phyloP scores from a whole-genome alignment of 495 filamentous ascomycete species.

The Hypoxylon crocopeplum region DNA sequence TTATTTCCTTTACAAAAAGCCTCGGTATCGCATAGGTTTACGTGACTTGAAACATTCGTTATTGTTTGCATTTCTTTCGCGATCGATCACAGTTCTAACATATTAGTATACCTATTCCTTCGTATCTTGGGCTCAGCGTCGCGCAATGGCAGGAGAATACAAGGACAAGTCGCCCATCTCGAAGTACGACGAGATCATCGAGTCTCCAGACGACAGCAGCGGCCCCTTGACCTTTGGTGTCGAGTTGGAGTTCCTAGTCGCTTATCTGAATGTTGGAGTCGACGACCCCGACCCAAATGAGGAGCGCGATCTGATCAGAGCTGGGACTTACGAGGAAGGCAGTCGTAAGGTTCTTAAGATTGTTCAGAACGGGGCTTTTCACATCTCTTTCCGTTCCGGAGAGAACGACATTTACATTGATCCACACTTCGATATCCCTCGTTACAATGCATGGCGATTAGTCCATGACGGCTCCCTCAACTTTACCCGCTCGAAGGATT shows the following conservation, averaged over 20 bases:
- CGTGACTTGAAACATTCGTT: too few relatives aligned
- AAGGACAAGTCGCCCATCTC: neutral
- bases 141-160: neutral
- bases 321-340: neutral
- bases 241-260: constrained; percentile 34
- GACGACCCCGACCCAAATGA: constrained; percentile 19
- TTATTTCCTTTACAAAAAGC: too few relatives aligned
- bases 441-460: constrained; percentile 33
- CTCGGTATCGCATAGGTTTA: too few relatives aligned
- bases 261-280: neutral
- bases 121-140: neutral
- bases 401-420: constrained; percentile 3
- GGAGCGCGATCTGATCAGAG: neutral
- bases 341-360: neutral
- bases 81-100: too few relatives aligned
- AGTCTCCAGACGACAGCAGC: constrained; percentile 15
- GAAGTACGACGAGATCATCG: constrained; percentile 26
- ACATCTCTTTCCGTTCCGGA: constrained; percentile 1
- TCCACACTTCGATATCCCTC: constrained; percentile 1
- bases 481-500: neutral
- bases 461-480: constrained; percentile 4
- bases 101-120: too few relatives aligned
- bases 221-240: constrained; percentile 31
- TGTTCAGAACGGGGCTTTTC: neutral
- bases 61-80: too few relatives aligned